Evolutionary conservation across 257 asterid genomes (phyloP).

Genomic region (Plantago ovata): DNA sequence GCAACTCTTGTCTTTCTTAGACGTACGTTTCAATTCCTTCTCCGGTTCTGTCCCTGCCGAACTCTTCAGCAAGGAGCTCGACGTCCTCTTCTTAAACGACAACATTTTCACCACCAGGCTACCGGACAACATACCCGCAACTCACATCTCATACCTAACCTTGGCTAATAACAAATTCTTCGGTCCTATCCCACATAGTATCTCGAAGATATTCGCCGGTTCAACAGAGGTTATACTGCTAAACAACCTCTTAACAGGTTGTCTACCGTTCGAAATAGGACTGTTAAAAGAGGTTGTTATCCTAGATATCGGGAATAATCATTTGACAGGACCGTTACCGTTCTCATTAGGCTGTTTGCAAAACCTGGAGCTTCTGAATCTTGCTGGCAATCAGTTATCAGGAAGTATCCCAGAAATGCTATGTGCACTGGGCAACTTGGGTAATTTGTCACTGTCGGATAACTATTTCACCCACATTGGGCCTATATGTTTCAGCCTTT

Average conservation of each 20-base stretch:
- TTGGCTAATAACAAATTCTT: constrained; percentile 65
- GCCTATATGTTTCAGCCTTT: constrained; percentile 44
- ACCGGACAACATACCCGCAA: constrained; percentile 36
- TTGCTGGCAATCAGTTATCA: constrained; percentile 51
- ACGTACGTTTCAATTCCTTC: constrained; percentile 65
- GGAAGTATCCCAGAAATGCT: constrained; percentile 60
- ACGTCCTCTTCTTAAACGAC: constrained; percentile 62
- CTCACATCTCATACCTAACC: constrained; percentile 39
- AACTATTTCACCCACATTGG: constrained; percentile 57
- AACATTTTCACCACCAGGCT: constrained; percentile 48
- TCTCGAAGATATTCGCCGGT: constrained; percentile 27
- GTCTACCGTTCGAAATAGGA: constrained; percentile 62
- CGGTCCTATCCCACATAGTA: constrained; percentile 59
- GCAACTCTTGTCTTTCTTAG: constrained; percentile 46
- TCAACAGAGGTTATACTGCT: constrained; percentile 46
- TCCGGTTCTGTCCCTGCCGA: constrained; percentile 60
- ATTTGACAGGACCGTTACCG: constrained; percentile 56
- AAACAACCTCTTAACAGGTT: constrained; percentile 56
- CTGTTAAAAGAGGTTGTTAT: constrained; percentile 42
- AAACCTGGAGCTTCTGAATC: constrained; percentile 47
- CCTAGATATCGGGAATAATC: constrained; percentile 51
- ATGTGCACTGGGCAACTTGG: constrained; percentile 42
- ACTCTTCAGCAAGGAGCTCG: constrained; percentile 42
- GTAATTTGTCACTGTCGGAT: constrained; percentile 48
- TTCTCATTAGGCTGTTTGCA: constrained; percentile 53